These are phyloP conservation scores for Mrakia frigida DNA, from an alignment of 768 basidiomycete genomes.

Conservation along the genomic window DNA sequence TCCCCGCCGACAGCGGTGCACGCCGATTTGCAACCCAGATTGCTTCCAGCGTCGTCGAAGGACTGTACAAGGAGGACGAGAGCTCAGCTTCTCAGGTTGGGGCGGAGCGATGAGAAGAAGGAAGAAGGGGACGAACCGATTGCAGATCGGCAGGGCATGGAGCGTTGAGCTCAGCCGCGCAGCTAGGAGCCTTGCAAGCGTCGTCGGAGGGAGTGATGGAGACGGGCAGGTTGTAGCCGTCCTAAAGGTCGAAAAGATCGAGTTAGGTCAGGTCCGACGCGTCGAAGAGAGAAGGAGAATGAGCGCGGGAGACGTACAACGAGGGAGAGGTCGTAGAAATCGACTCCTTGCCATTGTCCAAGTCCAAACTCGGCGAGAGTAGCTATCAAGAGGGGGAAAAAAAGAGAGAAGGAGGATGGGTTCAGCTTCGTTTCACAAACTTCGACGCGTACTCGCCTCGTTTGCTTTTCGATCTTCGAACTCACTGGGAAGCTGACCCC, in stretches of 20 bases:
- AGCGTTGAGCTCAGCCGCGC: not conserved
- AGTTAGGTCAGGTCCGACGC: not conserved
- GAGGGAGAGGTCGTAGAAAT: not conserved
- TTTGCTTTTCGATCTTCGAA: not conserved
- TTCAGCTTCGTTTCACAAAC: not conserved
- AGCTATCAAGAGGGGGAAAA: not conserved
- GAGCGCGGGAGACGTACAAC: not conserved
- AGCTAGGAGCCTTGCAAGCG: not conserved
- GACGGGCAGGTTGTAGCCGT: not conserved
- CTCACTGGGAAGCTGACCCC: not conserved
- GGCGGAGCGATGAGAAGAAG: not conserved
- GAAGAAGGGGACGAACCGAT: not conserved
- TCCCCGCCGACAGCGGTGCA: not conserved
- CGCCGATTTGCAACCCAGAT: not conserved
- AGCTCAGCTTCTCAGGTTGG: not conserved
- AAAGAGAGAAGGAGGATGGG: not conserved
- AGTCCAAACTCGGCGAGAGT: conserved; percentile 3
- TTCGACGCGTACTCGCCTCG: not conserved
- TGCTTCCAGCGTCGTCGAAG: not conserved
- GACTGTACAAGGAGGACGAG: not conserved
- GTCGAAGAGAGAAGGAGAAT: not conserved
- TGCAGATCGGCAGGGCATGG: not conserved
- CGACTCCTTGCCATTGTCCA: not conserved
- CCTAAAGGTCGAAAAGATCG: not conserved
- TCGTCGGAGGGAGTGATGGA: not conserved